These are phyloP conservation scores for Letharia lupina DNA, from an alignment of 495 filamentous ascomycete genomes.

Conservation along the genomic window DNA sequence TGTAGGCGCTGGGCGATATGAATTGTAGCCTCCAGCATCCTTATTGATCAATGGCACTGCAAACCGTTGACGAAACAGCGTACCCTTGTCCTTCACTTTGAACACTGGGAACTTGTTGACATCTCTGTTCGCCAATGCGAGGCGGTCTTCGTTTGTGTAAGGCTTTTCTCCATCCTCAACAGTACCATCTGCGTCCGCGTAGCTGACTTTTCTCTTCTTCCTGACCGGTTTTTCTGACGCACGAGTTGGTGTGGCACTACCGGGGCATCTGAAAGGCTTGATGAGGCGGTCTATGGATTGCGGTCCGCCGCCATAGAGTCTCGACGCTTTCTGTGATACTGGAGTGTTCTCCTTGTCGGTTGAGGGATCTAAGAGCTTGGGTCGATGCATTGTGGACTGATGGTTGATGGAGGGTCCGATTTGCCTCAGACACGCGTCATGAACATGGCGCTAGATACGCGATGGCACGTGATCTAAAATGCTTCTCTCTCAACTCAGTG, in stretches of 20 bases:
- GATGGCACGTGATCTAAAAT: not conserved
- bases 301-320: slow-evolving; percentile 33
- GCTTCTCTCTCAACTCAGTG: not conserved
- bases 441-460: not conserved
- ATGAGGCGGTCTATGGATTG: slow-evolving; percentile 61
- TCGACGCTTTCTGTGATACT: slow-evolving; percentile 26
- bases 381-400: slow-evolving; percentile 33
- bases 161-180: slow-evolving; percentile 64
- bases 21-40: slow-evolving; percentile 57
- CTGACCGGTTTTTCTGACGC: slow-evolving; percentile 73
- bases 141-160: slow-evolving; percentile 80
- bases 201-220: slow-evolving; percentile 85
- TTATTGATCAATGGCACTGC: slow-evolving; percentile 82
- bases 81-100: slow-evolving; percentile 78
- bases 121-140: slow-evolving; percentile 80
- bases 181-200: slow-evolving; percentile 67
- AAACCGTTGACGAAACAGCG: slow-evolving; percentile 74
- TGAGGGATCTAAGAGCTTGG: slow-evolving; percentile 28
- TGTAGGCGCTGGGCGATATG: slow-evolving; percentile 70
- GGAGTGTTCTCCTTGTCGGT: slow-evolving; percentile 34
- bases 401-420: not conserved
- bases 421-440: not conserved
- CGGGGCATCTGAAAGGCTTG: slow-evolving; percentile 91
- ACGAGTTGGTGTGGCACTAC: slow-evolving; percentile 60
- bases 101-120: slow-evolving; percentile 87